Conservation (phyloP, 1,139 yeast species). For the Yamadazyma epiphylla region DNA sequence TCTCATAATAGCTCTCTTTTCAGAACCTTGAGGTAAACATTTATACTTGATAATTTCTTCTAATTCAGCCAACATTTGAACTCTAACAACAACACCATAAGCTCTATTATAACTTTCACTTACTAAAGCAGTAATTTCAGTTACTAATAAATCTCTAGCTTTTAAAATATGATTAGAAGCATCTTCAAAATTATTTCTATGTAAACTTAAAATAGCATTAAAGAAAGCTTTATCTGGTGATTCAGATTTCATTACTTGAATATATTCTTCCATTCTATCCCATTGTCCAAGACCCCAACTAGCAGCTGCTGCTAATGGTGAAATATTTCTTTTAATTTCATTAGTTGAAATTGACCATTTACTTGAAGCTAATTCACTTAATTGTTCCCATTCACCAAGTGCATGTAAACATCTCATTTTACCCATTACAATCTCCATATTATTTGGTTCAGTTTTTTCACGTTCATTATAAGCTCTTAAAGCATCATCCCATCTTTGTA, state of each 20-base stretch:
- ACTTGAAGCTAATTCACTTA: constrained; percentile 79
- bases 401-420: constrained; percentile 98
- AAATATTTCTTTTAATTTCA: constrained; percentile 80
- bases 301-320: constrained; percentile 98
- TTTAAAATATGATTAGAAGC: constrained; percentile 75
- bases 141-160: constrained; percentile 86
- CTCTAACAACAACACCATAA: constrained; percentile 92
- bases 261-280: constrained; percentile 93
- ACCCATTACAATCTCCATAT: constrained; percentile 88
- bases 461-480: constrained; percentile 80
- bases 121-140: constrained; percentile 91
- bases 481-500: constrained; percentile 99
- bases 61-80: constrained; percentile 93
- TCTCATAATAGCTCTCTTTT: constrained; percentile 72
- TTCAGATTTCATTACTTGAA: constrained; percentile 82
- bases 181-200: constrained; percentile 79
- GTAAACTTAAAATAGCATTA: constrained; percentile 83
- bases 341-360: constrained; percentile 77
- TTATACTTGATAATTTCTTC: constrained; percentile 93
- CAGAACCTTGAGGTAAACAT: constrained; percentile 76
- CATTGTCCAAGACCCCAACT: constrained; percentile 99
- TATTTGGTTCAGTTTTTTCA: constrained; percentile 52
- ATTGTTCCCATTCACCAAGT: constrained; percentile 94
- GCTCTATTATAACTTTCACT: constrained; percentile 97
- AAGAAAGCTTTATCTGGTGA: constrained; percentile 95